Percentiles rank a stretch among this genome's conserved stretches.
phyloP scores from a whole-genome alignment of 768 basidiomycete species.

The Cystoderma amianthinum region DNA sequence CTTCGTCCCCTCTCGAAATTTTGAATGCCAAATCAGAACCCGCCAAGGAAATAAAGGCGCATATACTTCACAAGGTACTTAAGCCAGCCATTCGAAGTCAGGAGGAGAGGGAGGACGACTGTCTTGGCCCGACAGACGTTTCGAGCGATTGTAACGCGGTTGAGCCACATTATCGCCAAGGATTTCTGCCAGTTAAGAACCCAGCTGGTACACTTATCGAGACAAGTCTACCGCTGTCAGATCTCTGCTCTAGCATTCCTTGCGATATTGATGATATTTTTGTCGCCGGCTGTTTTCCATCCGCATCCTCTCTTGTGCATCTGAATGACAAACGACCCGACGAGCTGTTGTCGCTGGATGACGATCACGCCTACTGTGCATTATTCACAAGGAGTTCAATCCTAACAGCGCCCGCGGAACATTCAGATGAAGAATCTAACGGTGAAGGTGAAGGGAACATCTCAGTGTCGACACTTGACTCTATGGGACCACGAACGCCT shows the following conservation, averaged over 20 bases:
- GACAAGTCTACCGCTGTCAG: not conserved
- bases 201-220: not conserved
- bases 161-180: no score
- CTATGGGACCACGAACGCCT: not conserved
- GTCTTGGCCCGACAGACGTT: no score
- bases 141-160: no score
- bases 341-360: not conserved
- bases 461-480: not conserved
- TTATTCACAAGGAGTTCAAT: not conserved
- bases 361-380: not conserved
- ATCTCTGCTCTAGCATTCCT: not conserved
- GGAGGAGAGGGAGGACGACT: no score
- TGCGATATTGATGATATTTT: not conserved
- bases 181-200: no score
- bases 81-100: no score
- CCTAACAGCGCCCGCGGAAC: not conserved
- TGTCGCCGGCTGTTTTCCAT: not conserved
- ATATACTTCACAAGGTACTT: no score
- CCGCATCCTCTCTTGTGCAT: not conserved
- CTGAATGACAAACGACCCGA: not conserved
- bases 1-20: no score
- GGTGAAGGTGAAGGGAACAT: constrained; percentile 1
- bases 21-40: no score
- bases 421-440: not conserved
- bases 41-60: no score